Evolutionary conservation across 2,329 filamentous ascomycete species (phyloP).

Genomic region (Botrytis medusae): DNA sequence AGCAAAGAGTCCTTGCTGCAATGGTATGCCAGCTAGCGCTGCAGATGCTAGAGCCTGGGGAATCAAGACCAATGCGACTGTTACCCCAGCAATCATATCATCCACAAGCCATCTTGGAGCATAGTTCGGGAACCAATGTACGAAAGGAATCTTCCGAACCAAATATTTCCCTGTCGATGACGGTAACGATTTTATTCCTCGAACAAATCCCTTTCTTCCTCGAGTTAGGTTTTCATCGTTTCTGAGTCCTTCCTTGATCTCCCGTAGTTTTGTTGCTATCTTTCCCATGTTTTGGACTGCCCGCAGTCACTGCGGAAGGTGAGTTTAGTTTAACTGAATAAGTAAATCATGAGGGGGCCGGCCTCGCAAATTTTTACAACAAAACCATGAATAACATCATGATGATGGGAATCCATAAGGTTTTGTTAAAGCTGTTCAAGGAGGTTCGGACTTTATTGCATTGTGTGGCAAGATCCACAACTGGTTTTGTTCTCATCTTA

Average conservation of each 20-base stretch:
- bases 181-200: slow-evolving; percentile 43
- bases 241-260: slow-evolving; percentile 13
- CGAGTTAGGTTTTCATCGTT: slow-evolving; percentile 20
- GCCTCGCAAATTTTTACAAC: background rate
- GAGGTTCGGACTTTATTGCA: background rate
- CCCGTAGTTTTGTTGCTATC: background rate
- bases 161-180: slow-evolving; percentile 56
- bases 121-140: slow-evolving; percentile 63
- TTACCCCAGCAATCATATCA: slow-evolving; percentile 61
- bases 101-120: slow-evolving; percentile 60
- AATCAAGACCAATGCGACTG: slow-evolving; percentile 59
- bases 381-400: background rate
- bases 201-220: slow-evolving; percentile 21
- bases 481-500: background rate
- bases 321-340: background rate
- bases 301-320: background rate
- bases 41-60: slow-evolving; percentile 63
- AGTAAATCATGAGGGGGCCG: background rate
- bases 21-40: slow-evolving; percentile 60
- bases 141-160: slow-evolving; percentile 59
- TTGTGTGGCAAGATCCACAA: background rate
- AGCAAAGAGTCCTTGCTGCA: slow-evolving; percentile 60
- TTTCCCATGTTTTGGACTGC: slow-evolving; percentile 2
- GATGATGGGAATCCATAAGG: background rate
- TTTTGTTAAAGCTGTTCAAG: background rate